Percentiles rank a stretch among this genome's conserved stretches.
Evolutionary conservation across 345 rosid genomes (phyloP).

Genomic region (Moringa oleifera): DNA sequence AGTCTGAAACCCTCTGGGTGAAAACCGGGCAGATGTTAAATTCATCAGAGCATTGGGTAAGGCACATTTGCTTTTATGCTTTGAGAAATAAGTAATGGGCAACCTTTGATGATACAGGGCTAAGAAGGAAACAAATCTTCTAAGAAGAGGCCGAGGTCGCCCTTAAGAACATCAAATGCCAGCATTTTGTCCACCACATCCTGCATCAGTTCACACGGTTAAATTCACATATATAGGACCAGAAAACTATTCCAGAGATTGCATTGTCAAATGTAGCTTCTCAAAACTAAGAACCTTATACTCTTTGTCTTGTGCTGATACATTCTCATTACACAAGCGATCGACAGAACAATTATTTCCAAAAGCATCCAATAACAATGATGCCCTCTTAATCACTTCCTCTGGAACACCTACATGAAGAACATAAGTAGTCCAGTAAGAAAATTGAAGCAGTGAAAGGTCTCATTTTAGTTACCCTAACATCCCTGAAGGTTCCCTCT

Average conservation of each 20-base stretch:
- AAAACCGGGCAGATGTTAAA: too few relatives aligned
- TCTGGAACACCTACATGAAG: constrained; percentile 61
- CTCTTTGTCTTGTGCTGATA: constrained; percentile 60
- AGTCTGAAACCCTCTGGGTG: too few relatives aligned
- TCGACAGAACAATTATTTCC: constrained; percentile 43
- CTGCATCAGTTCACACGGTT: constrained; percentile 29
- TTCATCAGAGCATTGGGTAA: too few relatives aligned
- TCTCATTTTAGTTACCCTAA: too few relatives aligned
- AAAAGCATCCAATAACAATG: constrained; percentile 43
- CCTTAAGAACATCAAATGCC: constrained; percentile 12
- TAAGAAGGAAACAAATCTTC: constrained; percentile 33
- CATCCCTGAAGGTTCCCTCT: neutral
- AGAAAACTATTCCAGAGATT: constrained; percentile 7
- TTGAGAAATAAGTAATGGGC: too few relatives aligned
- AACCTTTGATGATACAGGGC: neutral
- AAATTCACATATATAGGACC: neutral
- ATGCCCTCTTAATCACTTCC: constrained; percentile 81
- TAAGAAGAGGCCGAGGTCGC: too few relatives aligned
- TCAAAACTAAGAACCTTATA: constrained; percentile 42
- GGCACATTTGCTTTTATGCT: too few relatives aligned
- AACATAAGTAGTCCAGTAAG: neutral
- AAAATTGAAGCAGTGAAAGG: neutral
- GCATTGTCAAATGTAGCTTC: neutral
- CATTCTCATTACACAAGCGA: constrained; percentile 47
- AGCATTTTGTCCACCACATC: constrained; percentile 63